These are phyloP conservation scores for Sugiyamaella chiloensis DNA, from an alignment of 805 yeast genomes.

Conservation along the genomic window DNA sequence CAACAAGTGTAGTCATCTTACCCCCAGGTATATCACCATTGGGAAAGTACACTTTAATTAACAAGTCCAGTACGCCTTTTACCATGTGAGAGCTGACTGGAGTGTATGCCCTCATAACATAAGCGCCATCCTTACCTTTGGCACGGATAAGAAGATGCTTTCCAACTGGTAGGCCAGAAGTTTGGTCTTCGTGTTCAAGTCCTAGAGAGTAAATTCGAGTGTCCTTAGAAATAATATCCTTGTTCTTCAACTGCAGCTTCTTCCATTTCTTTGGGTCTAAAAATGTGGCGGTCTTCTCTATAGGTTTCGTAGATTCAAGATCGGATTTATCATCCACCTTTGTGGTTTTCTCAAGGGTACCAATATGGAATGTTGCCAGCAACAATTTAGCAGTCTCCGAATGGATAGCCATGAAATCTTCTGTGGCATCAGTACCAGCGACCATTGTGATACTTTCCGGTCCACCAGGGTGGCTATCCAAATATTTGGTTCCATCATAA, in stretches of 20 bases:
- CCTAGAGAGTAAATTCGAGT: conserved; percentile 1
- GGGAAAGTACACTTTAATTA: conserved; percentile 37
- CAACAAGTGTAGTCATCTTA: conserved; percentile 32
- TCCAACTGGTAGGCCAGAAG: conserved; percentile 7
- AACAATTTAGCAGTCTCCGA: conserved; percentile 10
- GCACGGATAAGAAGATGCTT: conserved; percentile 2
- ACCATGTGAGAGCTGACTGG: conserved; percentile 5
- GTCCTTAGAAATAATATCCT: not conserved
- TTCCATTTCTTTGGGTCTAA: conserved; percentile 6
- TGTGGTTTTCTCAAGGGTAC: not conserved
- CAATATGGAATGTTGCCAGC: conserved; percentile 8
- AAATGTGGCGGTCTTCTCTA: not conserved
- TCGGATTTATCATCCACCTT: not conserved
- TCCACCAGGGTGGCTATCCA: conserved; percentile 9
- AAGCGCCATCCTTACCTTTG: conserved; percentile 3
- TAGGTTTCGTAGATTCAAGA: not conserved
- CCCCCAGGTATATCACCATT: conserved; percentile 34
- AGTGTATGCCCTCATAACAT: conserved; percentile 6
- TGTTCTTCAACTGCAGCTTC: not conserved
- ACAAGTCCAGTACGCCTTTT: conserved; percentile 31
- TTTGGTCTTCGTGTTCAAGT: conserved; percentile 4
- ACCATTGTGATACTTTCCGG: conserved; percentile 12
- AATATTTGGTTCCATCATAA: conserved; percentile 8
- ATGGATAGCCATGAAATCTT: conserved; percentile 13
- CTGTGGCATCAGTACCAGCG: conserved; percentile 13